These are phyloP conservation scores for Nakaseomyces delphensis DNA, from an alignment of 1,139 yeast genomes.

Conservation along the genomic window DNA sequence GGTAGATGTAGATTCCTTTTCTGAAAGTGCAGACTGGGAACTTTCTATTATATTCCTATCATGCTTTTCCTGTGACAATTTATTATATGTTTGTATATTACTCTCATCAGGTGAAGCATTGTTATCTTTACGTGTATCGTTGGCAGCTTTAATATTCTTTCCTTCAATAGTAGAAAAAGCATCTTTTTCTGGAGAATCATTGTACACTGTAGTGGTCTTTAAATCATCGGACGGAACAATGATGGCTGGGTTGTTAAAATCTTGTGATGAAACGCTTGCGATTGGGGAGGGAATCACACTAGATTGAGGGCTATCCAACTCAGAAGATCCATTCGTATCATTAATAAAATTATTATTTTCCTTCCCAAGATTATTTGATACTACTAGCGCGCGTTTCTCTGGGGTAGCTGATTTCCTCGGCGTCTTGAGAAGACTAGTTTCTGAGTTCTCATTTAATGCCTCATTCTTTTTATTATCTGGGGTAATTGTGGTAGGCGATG, in stretches of 20 bases:
- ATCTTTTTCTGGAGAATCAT: no score
- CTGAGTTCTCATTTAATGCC: background rate
- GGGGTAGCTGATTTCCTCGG: background rate
- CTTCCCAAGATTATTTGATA: background rate
- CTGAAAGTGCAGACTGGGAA: no score
- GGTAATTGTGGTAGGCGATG: background rate
- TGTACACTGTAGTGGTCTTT: background rate
- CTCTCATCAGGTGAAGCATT: no score
- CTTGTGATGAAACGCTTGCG: background rate
- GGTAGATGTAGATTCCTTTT: no score
- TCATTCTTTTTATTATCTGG: background rate
- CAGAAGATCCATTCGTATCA: background rate
- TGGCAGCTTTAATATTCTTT: no score
- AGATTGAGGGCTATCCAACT: slow-evolving; percentile 2
- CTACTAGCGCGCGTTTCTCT: no score
- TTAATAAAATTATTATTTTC: background rate
- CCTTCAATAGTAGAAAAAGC: no score
- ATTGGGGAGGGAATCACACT: slow-evolving; percentile 3
- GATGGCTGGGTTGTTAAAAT: no score
- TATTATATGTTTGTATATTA: no score
- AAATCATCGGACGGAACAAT: background rate
- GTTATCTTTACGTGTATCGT: no score
- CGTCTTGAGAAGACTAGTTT: background rate
- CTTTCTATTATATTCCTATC: no score
- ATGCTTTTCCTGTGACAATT: no score